Base-by-base conservation (phyloP, 805 yeast genomes). In the Metschnikowia bowlesiae region DNA sequence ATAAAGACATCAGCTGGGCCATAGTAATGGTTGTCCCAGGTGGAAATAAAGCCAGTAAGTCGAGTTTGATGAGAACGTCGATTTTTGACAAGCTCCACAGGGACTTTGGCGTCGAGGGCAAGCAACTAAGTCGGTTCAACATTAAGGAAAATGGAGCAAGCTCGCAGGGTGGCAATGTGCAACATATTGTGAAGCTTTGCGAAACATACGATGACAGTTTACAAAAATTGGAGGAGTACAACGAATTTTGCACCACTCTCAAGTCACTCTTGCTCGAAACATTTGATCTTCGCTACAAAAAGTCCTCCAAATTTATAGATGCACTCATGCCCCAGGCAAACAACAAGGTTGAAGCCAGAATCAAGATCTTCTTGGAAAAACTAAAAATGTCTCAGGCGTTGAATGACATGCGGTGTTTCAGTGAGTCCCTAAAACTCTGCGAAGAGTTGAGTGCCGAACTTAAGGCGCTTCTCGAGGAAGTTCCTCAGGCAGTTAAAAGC, bases 401-500 rank as follows among this genome's bases (percentile, higher is more conserved):
- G 49, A 78, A 77, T 48, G 78, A 78, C 42, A 72, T 88, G 68
- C 75, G 76, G 28, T 74, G 86, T 26, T 65, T 72, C 28, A 85
- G 84, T 29, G 91, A 87, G 47, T 76, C 92, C 0, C 61, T 84
- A 34, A 66, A 62, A 3, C 74, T 78, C 22, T 84, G 81, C 54
- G 76, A 78, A 32, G 70, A 69, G 30, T 57, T 87, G 6, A 71
- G 73, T 14, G 51, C 57, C 1, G 64, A 63, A 14, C 43, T 67
- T 44, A 53, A 56, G 31, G 9, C 48, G 11, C 57, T 38, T 32
- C 33, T 44, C 8, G 39, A 29, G 14, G 32, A 14, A 14, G 16
- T 8, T 3, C 32, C 46, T 28, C 46, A 14, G 14, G 14, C 40
- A 34, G 46, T 13, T 8, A 35, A 35, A 14, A 28, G 40, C 14